Evolutionary conservation across 164 flowering plant genomes (phyloP).

Genomic region (Vitis amurensis): DNA sequence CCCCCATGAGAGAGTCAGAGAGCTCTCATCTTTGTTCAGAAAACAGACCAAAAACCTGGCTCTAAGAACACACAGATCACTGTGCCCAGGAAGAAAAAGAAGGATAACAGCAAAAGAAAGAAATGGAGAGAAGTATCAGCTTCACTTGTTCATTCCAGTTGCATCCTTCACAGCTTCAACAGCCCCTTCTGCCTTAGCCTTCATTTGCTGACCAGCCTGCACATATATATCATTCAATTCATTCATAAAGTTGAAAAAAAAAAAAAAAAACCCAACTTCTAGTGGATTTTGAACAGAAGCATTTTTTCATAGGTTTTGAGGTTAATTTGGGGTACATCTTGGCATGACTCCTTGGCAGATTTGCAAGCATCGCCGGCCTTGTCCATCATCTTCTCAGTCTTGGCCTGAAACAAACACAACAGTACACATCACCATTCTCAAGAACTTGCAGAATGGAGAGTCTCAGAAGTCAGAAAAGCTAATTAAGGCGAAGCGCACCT

Average conservation of each 20-base stretch:
- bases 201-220: constrained; percentile 43
- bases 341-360: constrained; percentile 46
- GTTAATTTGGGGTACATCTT: constrained; percentile 23
- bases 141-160: constrained; percentile 44
- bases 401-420: constrained; percentile 31
- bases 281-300: too few species aligned
- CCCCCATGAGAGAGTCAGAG: too few species aligned
- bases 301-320: too few species aligned
- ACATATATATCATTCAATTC: neutral
- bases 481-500: constrained; percentile 21
- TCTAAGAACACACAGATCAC: too few species aligned
- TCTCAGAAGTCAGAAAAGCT: too few species aligned
- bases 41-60: too few species aligned
- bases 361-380: constrained; percentile 39
- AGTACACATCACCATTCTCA: neutral
- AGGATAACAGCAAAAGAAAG: too few species aligned
- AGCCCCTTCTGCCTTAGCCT: constrained; percentile 42
- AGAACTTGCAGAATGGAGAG: too few species aligned
- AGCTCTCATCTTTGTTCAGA: too few species aligned
- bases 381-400: constrained; percentile 38
- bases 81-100: too few species aligned
- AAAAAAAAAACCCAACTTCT: too few species aligned
- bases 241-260: neutral
- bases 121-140: neutral
- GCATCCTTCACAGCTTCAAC: constrained; percentile 41